Base-by-base conservation (phyloP, 495 filamentous ascomycete genomes). In the Neurospora pannonica region DNA sequence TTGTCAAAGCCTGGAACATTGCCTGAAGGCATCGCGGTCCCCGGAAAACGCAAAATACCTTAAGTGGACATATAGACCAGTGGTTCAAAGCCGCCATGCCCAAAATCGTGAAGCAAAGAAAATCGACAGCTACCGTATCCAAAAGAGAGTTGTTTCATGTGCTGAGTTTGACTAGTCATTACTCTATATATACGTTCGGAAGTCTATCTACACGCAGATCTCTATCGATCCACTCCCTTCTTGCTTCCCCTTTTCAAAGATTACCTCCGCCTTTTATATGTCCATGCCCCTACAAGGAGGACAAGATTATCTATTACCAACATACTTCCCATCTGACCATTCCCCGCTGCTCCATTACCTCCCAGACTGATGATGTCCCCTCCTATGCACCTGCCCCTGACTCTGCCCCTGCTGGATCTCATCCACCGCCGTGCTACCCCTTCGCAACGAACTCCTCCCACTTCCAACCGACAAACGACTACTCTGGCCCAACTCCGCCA, bases 401-500 rank as follows among this genome's bases (percentile, higher is more conserved):
- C 37, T 67, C 21, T 24, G 42, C 24, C 73, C 40, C 5, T 60
- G 48, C 5, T 67, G 54, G 39, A 67, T 43, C 73, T 73, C 62
- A 70, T 74, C 73, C 31, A 79, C 43, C 24, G 54, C 24, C 54
- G 54, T 67, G 28, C 24, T 67, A 60, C 43, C 67, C 73, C 71
- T 28, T 28, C 60, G n/a, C 24, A 71, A 36, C 71, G 71, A 19
- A 31, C 7, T 3, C 48, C 46, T n/a, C 24, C 36, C n/a, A 72
- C 73, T 4, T 36, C 76, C 34, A 71, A 62, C 39, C 73, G 54
- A 67, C 72, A 19, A 46, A 3, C 15, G 40, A 38, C 73, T 48
- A 48, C 67, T 74, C 76, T 79, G 73, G 5, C 83, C 83, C 38
- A 82, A 77, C 75, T 85, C 83, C 1, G 78, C 84, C 19, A 81